Evolutionary conservation across 805 yeast genomes (phyloP).

Genomic region (Cyberlindnera petersonii): DNA sequence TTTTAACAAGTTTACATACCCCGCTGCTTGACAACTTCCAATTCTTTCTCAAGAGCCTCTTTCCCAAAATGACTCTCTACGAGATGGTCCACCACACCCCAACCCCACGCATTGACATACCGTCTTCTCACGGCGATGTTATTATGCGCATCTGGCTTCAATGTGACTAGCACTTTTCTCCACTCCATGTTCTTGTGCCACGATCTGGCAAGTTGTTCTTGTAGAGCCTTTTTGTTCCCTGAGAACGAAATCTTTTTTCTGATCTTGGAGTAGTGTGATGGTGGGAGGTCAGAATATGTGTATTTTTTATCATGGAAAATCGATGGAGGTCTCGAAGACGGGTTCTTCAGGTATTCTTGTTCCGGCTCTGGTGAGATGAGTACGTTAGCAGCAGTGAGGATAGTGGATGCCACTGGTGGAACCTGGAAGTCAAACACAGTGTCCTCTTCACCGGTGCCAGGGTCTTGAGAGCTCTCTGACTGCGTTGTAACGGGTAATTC

Average conservation of each 20-base stretch:
- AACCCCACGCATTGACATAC: slow-evolving; percentile 91
- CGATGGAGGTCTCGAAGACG: slow-evolving; percentile 55
- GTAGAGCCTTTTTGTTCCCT: slow-evolving; percentile 23
- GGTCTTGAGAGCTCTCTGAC: neutral
- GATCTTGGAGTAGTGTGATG: slow-evolving; percentile 33
- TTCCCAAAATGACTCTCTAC: slow-evolving; percentile 47
- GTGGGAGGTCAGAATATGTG: slow-evolving; percentile 61
- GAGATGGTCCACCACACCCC: slow-evolving; percentile 87
- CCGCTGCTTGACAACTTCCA: slow-evolving; percentile 1
- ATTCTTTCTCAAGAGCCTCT: slow-evolving; percentile 4
- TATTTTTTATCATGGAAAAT: slow-evolving; percentile 84
- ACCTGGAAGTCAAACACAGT: slow-evolving; percentile 31
- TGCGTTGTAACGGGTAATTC: neutral
- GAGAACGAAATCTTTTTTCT: neutral
- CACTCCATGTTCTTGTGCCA: slow-evolving; percentile 85
- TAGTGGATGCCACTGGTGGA: slow-evolving; percentile 71
- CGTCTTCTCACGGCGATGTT: slow-evolving; percentile 84
- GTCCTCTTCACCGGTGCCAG: slow-evolving; percentile 11
- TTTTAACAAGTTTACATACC: no score
- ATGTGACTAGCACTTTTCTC: slow-evolving; percentile 84
- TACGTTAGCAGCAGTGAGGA: slow-evolving; percentile 74
- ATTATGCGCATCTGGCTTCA: slow-evolving; percentile 93
- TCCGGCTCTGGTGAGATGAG: slow-evolving; percentile 80
- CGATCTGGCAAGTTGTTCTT: slow-evolving; percentile 78
- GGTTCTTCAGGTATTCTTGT: slow-evolving; percentile 61